Base-by-base conservation (phyloP, 2,329 filamentous ascomycete species). In the Emmonsiellopsis sp. region DNA sequence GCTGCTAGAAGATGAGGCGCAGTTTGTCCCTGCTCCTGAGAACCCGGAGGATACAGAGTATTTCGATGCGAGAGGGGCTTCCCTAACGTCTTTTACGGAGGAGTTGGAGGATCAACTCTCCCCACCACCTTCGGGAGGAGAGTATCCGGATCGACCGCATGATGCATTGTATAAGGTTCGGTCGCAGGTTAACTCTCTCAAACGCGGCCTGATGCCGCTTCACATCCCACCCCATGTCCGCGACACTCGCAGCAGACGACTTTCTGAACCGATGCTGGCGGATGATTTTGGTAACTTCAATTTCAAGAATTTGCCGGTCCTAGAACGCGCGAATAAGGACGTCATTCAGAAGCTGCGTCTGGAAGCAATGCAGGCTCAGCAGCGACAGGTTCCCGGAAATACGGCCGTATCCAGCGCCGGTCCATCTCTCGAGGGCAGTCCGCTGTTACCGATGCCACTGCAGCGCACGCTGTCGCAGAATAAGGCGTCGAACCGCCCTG, bases 241-340 rank as follows among this genome's bases (percentile, higher is more conserved):
- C 44, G 94, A 98, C 69, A 80, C 87, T 51, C 88, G 95, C 64
- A 91, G 83, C 61, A 82, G 93, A 58, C 81, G 93, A 61, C 77
- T 97, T 40, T 97, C 92, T 68, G 93, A 98, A 69, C 93, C 93
- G 1, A 84, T 92, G 13, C 81, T 83, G 34, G 80, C 85, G 0
- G 93, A 98, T 68, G 94, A 98, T 66, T 98, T 98, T 75, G 93
- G 93, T 34, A 90, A 83, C 57, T 98, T 98, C 70, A 83, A 89
- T 40, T 98, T 95, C 77, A 98, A 98, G 74, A 98, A 98, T 62
- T 74, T 98, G 48, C 91, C 92, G 0, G 92, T 97, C 17, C 77
- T 98, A 14, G 93, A 97, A 63, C 97, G 96, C 69, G 93, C 93
- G 52, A 98, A 98, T 71, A 98, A 98, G 67, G 93, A 98, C 63